A percentile compares a stretch with the other conserved stretches of the same genome.
Conservation (phyloP, 179 eudicot species). For the Silene noctiflora region DNA sequence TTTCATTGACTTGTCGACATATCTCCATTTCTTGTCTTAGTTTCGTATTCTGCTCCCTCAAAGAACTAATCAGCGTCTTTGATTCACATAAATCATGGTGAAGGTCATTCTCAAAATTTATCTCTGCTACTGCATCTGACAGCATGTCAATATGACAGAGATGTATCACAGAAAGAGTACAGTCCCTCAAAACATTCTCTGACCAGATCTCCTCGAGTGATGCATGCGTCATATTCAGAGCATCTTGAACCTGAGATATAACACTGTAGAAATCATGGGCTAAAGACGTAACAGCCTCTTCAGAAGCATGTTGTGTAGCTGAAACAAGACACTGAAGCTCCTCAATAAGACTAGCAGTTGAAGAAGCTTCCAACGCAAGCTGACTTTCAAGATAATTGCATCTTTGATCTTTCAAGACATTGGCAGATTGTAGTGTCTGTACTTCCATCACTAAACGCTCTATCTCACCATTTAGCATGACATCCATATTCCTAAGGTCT, state of each 20-base stretch:
- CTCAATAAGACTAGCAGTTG: conserved; percentile 34
- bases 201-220: conserved; percentile 83
- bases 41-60: conserved; percentile 62
- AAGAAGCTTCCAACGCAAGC: conserved; percentile 35
- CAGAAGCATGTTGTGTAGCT: conserved; percentile 33
- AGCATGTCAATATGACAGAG: conserved; percentile 77
- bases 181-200: conserved; percentile 67
- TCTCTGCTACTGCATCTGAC: conserved; percentile 55
- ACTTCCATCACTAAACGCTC: conserved; percentile 46
- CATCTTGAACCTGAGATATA: conserved; percentile 49
- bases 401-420: conserved; percentile 39
- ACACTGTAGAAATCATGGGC: conserved; percentile 43
- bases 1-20: conserved; percentile 53
- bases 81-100: conserved; percentile 63
- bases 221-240: conserved; percentile 39
- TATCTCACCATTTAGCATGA: conserved; percentile 38
- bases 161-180: conserved; percentile 68
- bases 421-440: conserved; percentile 40
- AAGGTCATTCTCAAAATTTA: conserved; percentile 72
- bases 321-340: conserved; percentile 50
- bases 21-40: conserved; percentile 61
- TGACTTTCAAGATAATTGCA: conserved; percentile 47
- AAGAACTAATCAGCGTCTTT: conserved; percentile 45
- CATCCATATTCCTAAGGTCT: conserved; percentile 46
- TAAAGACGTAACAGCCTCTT: conserved; percentile 43